Evolutionary conservation across 148 eudicot species (phyloP).

Genomic region (Mesembryanthemum crystallinum): DNA sequence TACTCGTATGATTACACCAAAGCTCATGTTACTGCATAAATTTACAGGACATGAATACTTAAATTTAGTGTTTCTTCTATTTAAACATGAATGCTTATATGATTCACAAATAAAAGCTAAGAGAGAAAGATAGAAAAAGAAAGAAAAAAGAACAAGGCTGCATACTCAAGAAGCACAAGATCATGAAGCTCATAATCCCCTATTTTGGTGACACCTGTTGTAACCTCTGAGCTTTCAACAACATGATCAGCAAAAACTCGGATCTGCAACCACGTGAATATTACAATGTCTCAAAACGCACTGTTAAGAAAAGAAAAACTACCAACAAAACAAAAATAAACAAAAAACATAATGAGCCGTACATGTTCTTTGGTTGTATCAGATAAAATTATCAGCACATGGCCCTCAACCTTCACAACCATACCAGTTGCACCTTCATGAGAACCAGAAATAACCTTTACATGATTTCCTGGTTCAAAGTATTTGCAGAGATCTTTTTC

Average conservation of each 20-base stretch:
- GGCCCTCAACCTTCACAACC: constrained; percentile 93
- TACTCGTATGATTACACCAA: constrained; percentile 95
- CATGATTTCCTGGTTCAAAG: constrained; percentile 97
- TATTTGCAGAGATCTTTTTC: constrained; percentile 94
- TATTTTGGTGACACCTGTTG: constrained; percentile 83
- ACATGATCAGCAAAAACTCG: constrained; percentile 96
- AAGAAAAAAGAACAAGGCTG: constrained; percentile 2
- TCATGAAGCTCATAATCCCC: constrained; percentile 99
- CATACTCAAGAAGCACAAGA: constrained; percentile 92
- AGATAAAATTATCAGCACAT: constrained; percentile 75
- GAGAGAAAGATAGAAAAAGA: background rate
- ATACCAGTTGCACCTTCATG: constrained; percentile 97
- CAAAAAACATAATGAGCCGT: too few relatives aligned
- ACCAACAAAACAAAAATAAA: too few relatives aligned
- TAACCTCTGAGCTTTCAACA: constrained; percentile 97
- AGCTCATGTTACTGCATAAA: constrained; percentile 71
- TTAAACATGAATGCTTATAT: background rate
- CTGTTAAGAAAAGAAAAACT: background rate
- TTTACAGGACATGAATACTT: background rate
- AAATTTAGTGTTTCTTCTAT: background rate
- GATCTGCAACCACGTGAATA: constrained; percentile 38
- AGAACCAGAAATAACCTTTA: constrained; percentile 87
- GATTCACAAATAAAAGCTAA: background rate
- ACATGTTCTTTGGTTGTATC: constrained; percentile 97
- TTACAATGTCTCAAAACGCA: background rate